Evolutionary conservation across 306 rosid genomes (phyloP).

Genomic region (Crotalaria pallida): DNA sequence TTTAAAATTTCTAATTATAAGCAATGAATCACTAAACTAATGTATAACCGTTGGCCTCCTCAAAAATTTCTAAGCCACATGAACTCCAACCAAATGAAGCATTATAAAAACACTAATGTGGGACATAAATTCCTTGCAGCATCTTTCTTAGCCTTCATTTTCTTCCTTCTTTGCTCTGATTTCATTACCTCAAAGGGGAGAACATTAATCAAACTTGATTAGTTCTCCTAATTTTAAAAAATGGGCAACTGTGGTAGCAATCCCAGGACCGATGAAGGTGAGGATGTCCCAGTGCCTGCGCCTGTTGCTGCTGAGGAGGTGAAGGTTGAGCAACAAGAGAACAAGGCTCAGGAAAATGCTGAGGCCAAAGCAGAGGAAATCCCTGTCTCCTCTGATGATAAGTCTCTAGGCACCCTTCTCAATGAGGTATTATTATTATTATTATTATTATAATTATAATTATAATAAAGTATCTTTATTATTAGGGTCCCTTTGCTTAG

Average conservation of each 20-base stretch:
- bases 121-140: not conserved
- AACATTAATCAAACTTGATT: constrained; percentile 6
- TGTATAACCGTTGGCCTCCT: constrained; percentile 14
- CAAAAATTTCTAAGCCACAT: constrained; percentile 19
- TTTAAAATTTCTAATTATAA: constrained; percentile 1
- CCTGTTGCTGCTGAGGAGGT: not conserved
- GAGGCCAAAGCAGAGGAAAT: not conserved
- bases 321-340: constrained; percentile 15
- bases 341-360: not conserved
- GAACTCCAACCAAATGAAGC: not conserved
- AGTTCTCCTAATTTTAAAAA: constrained; percentile 8
- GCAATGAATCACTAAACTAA: not conserved
- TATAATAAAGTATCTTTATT: too few species aligned
- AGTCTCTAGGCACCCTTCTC: constrained; percentile 28
- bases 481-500: too few species aligned
- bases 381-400: not conserved
- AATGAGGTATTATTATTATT: constrained; percentile 12
- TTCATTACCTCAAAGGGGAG: not conserved
- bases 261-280: constrained; percentile 26
- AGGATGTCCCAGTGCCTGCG: constrained; percentile 13
- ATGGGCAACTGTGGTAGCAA: constrained; percentile 39
- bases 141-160: not conserved
- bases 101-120: not conserved
- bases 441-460: too few species aligned
- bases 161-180: not conserved